Base-by-base conservation (phyloP, 768 basidiomycete genomes). In the Candolleomyces aberdarensis region DNA sequence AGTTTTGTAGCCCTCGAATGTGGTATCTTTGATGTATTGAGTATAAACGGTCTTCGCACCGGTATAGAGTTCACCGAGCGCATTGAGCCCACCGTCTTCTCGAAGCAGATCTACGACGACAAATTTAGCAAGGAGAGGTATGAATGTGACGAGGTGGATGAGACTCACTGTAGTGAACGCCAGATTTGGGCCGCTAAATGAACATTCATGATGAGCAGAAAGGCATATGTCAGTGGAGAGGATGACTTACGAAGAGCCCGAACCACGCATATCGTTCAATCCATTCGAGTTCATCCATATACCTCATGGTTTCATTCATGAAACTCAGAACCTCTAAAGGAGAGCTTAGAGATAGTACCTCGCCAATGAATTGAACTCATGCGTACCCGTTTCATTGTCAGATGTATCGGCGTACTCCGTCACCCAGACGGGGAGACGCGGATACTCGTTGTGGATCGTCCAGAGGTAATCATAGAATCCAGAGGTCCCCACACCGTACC, bases 191-290 rank as follows among this genome's bases (percentile, higher is more conserved):
- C 19, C 82, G 76, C 82, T 83, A 65, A 56, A 32, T 15, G 11
- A 32, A 29, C 46, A 17, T 9, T 57, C 29, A 19, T 39, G 49
- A 55, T 56, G 44, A 57, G 53, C 46, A 7, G 20, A 61, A 41
- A 15, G 53, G 6, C 22, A 36, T 11, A 1, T 32, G 39, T 46
- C 19, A 60, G 57, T n/a, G 36, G 44, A 32, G 47, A 13, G 46
- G 51, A 26, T 47, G 47, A 71, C 78, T 71, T 61, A 79, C 79
- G 67, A 76, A 77, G 63, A 69, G 77, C 8, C 85, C 87, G 65
- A 87, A 87, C 86, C 85, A 88, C 0, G 85, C 76, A 65, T 87
- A 87, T 19, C 85, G 79, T 64, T 87, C 86, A 19, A 87, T 75
- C 76, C 80, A 87, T 31, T 78, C 75, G 20, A 85, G 74, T 2